Evolutionary conservation across 352 stramenopile genomes (phyloP), one percentile per base, ranked within the genome.

Genomic region (Phytophthora podocarpi): DNA sequence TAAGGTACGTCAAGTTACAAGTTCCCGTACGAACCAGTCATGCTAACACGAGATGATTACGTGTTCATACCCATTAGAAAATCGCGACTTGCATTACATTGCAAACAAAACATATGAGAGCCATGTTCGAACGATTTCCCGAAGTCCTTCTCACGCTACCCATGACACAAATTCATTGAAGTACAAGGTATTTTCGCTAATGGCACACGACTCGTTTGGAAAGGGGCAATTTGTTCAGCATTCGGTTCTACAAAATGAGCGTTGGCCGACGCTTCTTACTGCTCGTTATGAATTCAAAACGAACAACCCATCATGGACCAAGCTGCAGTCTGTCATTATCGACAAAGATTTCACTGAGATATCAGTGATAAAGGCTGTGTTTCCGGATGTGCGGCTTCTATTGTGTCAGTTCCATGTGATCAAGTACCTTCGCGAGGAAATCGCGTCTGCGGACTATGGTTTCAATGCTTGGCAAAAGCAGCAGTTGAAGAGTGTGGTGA

Each of bases 331-430:
- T 23, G 40, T 76, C 0, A 1, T 77, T 2, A 41, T 70, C 5
- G 50, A 70, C 26, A 65, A 70, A 21, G 53, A 67, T 21, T 72
- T 72, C 32, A 72, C 49, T 34, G n/a, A n/a, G n/a, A n/a, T n/a
- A n/a, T n/a, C 10, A 18, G 53, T 53, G 13, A 28, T 71, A 5
- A 54, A 62, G 23, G 5, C n/a, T 12, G 16, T 12, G 1, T 59
- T 74, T 16, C 64, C 64, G 1, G 18, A 34, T 7, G 60, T 36
- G 6, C 40, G 32, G 0, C 28, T 75, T 3, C 36, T 75, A 1
- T 12, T 79, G 1, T 75, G 65, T 40, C 61, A 79, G n/a, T 79
- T 69, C n/a, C 66, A 73, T 27, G 60, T 72, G 0, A 36, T 73
- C 0, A n/a, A n/a, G n/a, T n/a, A n/a, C n/a, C n/a, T n/a, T n/a